Evolutionary conservation across 768 basidiomycete genomes (phyloP).

Genomic region (Amanita subjunquillea): DNA sequence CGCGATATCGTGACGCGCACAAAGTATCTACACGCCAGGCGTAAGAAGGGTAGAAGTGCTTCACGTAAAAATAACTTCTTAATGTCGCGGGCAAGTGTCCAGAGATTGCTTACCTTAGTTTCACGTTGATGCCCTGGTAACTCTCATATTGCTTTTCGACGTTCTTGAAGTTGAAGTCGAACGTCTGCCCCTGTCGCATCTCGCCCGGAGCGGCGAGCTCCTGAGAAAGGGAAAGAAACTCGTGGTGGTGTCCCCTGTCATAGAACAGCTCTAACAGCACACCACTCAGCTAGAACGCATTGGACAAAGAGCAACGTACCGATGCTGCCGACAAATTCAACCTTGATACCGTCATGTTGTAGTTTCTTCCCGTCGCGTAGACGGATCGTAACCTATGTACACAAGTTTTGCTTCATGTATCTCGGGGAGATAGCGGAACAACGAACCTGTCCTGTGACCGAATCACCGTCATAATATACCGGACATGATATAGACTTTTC

Average conservation of each 20-base stretch:
- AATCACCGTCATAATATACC: slow-evolving; percentile 93
- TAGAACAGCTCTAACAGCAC: slow-evolving; percentile 71
- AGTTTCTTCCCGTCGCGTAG: slow-evolving; percentile 93
- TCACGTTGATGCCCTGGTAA: slow-evolving; percentile 97
- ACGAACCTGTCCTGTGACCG: slow-evolving; percentile 74
- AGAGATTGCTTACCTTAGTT: slow-evolving; percentile 60
- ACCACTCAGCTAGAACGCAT: background rate
- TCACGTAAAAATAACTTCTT: slow-evolving; percentile 4
- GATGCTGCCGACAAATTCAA: slow-evolving; percentile 95
- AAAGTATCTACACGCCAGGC: slow-evolving; percentile 57
- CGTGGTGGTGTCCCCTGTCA: slow-evolving; percentile 96
- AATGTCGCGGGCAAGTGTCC: slow-evolving; percentile 1
- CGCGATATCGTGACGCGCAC: slow-evolving; percentile 85
- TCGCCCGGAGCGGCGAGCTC: slow-evolving; percentile 95
- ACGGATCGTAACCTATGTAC: slow-evolving; percentile 63
- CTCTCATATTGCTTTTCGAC: slow-evolving; percentile 99
- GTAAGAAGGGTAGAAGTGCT: slow-evolving; percentile 6
- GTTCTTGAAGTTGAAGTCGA: slow-evolving; percentile 96
- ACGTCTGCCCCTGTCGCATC: slow-evolving; percentile 92
- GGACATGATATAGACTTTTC: slow-evolving; percentile 80
- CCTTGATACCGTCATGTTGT: slow-evolving; percentile 92
- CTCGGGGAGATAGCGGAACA: background rate
- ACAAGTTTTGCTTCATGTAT: background rate
- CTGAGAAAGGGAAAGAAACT: slow-evolving; percentile 92
- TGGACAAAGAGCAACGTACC: slow-evolving; percentile 36